Percentiles rank a stretch among this genome's conserved stretches.
phyloP scores from a whole-genome alignment of 257 asterid genomes.

The Cruciata laevipes region DNA sequence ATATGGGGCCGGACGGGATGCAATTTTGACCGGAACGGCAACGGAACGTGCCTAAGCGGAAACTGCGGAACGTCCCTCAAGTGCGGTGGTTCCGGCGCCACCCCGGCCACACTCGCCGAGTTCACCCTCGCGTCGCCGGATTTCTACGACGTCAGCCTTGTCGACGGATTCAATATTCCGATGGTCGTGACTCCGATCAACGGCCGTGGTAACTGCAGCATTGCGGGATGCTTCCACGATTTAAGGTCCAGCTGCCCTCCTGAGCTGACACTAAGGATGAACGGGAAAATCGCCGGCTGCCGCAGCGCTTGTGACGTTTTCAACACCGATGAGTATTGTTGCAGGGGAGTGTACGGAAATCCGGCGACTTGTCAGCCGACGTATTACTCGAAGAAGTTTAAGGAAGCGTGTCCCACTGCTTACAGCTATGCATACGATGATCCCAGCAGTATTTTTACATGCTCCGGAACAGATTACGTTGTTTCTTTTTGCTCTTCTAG shows the following conservation, averaged over 20 bases:
- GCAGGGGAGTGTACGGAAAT: constrained; percentile 66
- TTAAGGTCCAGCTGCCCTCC: constrained; percentile 54
- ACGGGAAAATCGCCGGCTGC: constrained; percentile 57
- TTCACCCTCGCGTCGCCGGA: constrained; percentile 57
- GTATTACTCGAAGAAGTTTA: constrained; percentile 59
- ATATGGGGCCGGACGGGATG: constrained; percentile 93
- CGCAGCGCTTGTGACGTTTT: constrained; percentile 89
- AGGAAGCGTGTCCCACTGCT: constrained; percentile 69
- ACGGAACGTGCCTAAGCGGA: constrained; percentile 73
- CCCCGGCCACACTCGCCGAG: constrained; percentile 87
- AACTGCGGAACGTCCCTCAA: constrained; percentile 59
- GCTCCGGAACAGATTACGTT: constrained; percentile 60
- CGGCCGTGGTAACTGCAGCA: constrained; percentile 66
- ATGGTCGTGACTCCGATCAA: constrained; percentile 59
- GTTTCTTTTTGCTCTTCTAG: constrained; percentile 68
- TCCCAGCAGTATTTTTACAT: constrained; percentile 69
- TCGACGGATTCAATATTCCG: constrained; percentile 87
- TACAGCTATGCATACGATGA: constrained; percentile 96
- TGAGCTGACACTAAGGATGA: constrained; percentile 47
- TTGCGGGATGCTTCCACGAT: constrained; percentile 71
- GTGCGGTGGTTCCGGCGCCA: constrained; percentile 54
- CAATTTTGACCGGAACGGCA: constrained; percentile 63
- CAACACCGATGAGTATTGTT: constrained; percentile 81
- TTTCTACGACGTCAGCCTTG: constrained; percentile 87
- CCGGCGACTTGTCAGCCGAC: constrained; percentile 76